Evolutionary conservation across 129 eudicot species (phyloP), one percentile per base, ranked within the genome.

Genomic region (Flaveria brownii): DNA sequence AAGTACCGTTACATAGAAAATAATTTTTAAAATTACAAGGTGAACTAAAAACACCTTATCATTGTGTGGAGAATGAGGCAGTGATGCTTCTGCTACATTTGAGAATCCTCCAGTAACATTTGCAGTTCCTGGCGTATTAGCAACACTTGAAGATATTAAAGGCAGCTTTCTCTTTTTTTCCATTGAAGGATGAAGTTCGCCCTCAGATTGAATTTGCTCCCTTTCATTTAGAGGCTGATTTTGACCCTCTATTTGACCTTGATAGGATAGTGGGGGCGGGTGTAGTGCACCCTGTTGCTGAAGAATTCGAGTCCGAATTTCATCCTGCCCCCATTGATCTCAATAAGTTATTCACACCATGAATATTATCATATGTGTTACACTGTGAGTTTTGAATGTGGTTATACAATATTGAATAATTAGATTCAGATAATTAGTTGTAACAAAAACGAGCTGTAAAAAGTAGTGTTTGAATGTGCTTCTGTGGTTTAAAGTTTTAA

Each of bases 61-160:
- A 74, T 76, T 86, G 65, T 85, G 89, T 4, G 92, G 89, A 82
- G 89, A 80, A 70, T 68, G 78, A 74, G 97, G 89, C 82, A 84
- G 62, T 13, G 96, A 81, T 72, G 86, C 84, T 69, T 91, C 97
- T 4, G 86, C 84, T 54, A 87, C 77, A 72, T 80, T 80, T 62
- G 89, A 84, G 49, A 85, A 85, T 13, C 88, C 85, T 36, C 82
- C 87, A 9, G 82, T 72, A 1, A 77, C 72, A 7, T 73, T 81
- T 49, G 85, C 72, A 6, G 73, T 57, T 82, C 74, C 84, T 50
- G 84, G 60, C 73, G 83, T 84, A 41, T 74, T 88, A 72, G 75
- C 83, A 36, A 74, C 81, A 51, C 81, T 83, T 2, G 85, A 50
- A 52, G 85, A 79, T 9, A 84, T 70, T 66, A 79, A 45, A 2